A percentile compares a stretch with the other conserved stretches of the same genome.
These are phyloP conservation scores for Rubroboletus pulcherrimus DNA, from an alignment of 768 basidiomycete genomes.

Conservation along the genomic window DNA sequence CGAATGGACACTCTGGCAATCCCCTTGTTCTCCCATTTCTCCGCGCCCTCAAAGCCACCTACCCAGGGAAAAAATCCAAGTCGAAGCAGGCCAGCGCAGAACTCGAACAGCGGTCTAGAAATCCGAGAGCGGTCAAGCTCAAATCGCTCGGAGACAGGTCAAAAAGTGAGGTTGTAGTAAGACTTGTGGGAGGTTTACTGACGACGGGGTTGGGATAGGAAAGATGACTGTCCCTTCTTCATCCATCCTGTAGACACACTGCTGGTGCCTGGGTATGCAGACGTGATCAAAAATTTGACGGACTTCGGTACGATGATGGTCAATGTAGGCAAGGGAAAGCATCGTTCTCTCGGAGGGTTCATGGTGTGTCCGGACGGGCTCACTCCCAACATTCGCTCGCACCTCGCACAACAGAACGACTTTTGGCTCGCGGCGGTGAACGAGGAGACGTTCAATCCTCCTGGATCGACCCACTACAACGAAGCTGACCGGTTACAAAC, in stretches of 20 bases:
- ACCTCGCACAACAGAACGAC: conserved; percentile 46
- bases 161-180: conserved; percentile 54
- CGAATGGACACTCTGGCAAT: conserved; percentile 44
- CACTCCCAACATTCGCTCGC: background rate
- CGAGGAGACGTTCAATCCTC: conserved; percentile 73
- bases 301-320: conserved; percentile 82
- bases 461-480: conserved; percentile 65
- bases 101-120: conserved; percentile 29
- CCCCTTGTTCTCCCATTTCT: conserved; percentile 70
- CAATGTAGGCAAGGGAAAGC: conserved; percentile 74
- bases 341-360: conserved; percentile 78
- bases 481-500: conserved; percentile 71
- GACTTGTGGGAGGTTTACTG: background rate
- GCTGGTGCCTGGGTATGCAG: conserved; percentile 58
- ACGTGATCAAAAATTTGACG: conserved; percentile 83
- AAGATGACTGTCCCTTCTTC: conserved; percentile 85
- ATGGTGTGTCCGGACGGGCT: conserved; percentile 43
- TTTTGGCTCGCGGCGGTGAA: conserved; percentile 69
- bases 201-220: conserved; percentile 41
- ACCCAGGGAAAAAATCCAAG: conserved; percentile 48
- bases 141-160: conserved; percentile 80
- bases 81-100: conserved; percentile 27
- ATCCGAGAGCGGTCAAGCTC: conserved; percentile 60
- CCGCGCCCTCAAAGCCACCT: conserved; percentile 55
- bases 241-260: conserved; percentile 59